Percentiles rank a stretch among this genome's conserved stretches.
Conservation (phyloP, 2,329 filamentous ascomycete species). For the Daldinia eschscholtzii region DNA sequence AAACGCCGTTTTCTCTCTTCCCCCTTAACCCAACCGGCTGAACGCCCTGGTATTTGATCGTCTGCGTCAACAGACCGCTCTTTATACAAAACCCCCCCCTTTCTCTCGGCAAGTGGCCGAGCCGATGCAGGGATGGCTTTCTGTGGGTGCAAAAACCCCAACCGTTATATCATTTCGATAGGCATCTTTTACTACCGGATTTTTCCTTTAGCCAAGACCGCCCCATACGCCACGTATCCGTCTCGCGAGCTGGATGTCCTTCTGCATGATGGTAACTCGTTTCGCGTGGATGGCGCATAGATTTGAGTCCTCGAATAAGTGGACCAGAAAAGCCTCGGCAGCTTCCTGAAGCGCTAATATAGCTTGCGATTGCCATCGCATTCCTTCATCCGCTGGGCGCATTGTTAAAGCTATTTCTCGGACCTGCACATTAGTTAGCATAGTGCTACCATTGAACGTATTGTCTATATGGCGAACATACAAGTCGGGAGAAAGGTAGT, state of each 20-base stretch:
- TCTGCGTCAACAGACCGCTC: slow-evolving; percentile 7
- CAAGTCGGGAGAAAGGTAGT: slow-evolving; percentile 83
- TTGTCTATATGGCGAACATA: slow-evolving; percentile 52
- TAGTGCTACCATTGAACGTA: neutral
- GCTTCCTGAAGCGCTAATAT: slow-evolving; percentile 95
- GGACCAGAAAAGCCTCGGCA: slow-evolving; percentile 94
- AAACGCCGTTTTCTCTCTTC: slow-evolving; percentile 36
- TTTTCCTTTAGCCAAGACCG: slow-evolving; percentile 65
- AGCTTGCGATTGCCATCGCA: slow-evolving; percentile 96
- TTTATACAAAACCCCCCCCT: slow-evolving; percentile 19
- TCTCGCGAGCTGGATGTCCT: slow-evolving; percentile 93
- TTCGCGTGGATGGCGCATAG: slow-evolving; percentile 97
- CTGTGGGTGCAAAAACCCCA: neutral
- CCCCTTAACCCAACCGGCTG: slow-evolving; percentile 15
- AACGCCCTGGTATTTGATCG: slow-evolving; percentile 28
- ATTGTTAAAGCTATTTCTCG: slow-evolving; percentile 79
- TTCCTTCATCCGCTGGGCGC: slow-evolving; percentile 73
- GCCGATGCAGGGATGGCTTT: neutral
- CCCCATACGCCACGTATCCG: slow-evolving; percentile 84
- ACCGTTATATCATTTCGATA: neutral
- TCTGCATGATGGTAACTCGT: slow-evolving; percentile 96
- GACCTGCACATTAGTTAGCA: slow-evolving; percentile 58
- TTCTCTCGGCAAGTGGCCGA: neutral
- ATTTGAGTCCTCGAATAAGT: slow-evolving; percentile 97
- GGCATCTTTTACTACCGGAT: neutral